These are phyloP conservation scores for Coemansia sp. DNA, from an alignment of 192 early-diverging fungal genomes.

Conservation along the genomic window DNA sequence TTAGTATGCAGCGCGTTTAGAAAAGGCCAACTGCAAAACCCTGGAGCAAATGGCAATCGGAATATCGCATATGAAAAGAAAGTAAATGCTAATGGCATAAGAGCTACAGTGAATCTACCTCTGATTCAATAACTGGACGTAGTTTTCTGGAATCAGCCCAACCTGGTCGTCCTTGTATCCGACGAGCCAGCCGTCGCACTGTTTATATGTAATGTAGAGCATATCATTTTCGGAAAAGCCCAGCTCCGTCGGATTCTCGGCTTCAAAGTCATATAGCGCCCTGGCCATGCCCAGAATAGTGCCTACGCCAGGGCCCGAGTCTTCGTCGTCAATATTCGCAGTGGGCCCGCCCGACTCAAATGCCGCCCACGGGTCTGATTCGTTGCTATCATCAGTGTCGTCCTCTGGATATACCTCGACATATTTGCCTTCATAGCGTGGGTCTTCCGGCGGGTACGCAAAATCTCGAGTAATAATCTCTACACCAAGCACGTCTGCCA, in stretches of 20 bases:
- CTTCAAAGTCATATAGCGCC: conserved; percentile 76
- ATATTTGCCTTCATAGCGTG: conserved; percentile 39
- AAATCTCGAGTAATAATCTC: conserved; percentile 49
- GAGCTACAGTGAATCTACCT: not conserved
- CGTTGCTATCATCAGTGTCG: conserved; percentile 25
- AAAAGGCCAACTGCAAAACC: no score
- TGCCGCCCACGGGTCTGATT: conserved; percentile 44
- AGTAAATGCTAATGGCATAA: not conserved
- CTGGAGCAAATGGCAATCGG: no score
- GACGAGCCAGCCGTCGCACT: conserved; percentile 75
- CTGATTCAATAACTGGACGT: conserved; percentile 59
- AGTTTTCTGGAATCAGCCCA: conserved; percentile 76
- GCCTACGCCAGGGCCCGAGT: conserved; percentile 3
- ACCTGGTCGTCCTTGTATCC: conserved; percentile 65
- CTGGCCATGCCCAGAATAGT: conserved; percentile 37
- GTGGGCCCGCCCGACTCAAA: conserved; percentile 43
- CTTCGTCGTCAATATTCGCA: conserved; percentile 13
- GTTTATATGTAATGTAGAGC: conserved; percentile 68
- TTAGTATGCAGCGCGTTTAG: no score
- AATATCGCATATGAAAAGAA: not conserved
- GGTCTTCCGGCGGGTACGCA: conserved; percentile 46
- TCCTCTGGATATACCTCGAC: conserved; percentile 20
- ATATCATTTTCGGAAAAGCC: conserved; percentile 64
- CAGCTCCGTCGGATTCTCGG: conserved; percentile 68
- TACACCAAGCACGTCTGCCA: conserved; percentile 10